Conservation (phyloP, 345 rosid species). For the Atalantia buxifolia region DNA sequence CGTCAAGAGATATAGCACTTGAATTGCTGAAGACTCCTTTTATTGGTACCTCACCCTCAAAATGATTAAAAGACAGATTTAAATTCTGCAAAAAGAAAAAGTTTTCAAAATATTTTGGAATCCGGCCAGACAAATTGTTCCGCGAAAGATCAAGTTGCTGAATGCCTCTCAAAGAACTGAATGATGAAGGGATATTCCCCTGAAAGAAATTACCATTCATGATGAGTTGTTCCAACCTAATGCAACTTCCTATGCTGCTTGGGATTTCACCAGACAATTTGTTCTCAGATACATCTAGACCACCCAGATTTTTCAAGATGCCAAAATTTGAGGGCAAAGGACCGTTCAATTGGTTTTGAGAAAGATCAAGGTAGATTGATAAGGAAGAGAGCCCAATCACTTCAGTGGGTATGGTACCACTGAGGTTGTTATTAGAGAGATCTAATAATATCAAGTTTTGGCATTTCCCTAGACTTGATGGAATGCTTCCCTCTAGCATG, state of each 20-base stretch:
- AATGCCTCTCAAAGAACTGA: conserved; percentile 24
- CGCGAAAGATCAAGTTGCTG: conserved; percentile 31
- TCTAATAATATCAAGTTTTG: background rate
- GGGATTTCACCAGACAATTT: conserved; percentile 34
- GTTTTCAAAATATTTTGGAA: conserved; percentile 14
- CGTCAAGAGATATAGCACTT: conserved; percentile 23
- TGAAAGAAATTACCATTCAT: conserved; percentile 26
- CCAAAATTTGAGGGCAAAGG: conserved; percentile 20
- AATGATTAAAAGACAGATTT: conserved; percentile 38
- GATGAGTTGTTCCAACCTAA: conserved; percentile 6
- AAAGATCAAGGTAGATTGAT: conserved; percentile 14
- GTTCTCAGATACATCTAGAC: conserved; percentile 19
- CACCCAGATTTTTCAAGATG: conserved; percentile 10
- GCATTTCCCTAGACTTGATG: conserved; percentile 7
- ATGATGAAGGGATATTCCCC: conserved; percentile 32
- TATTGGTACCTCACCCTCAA: conserved; percentile 39
- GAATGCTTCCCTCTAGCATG: conserved; percentile 21
- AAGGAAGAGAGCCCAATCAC: conserved; percentile 18
- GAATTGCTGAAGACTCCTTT: conserved; percentile 33
- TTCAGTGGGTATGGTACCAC: conserved; percentile 22
- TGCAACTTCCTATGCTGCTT: conserved; percentile 17
- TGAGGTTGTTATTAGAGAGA: conserved; percentile 21
- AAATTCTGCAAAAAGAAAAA: background rate
- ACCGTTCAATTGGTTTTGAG: conserved; percentile 30
- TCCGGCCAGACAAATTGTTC: conserved; percentile 18